Conservation (phyloP, 306 rosid genomes). For the Quercus mongolica region DNA sequence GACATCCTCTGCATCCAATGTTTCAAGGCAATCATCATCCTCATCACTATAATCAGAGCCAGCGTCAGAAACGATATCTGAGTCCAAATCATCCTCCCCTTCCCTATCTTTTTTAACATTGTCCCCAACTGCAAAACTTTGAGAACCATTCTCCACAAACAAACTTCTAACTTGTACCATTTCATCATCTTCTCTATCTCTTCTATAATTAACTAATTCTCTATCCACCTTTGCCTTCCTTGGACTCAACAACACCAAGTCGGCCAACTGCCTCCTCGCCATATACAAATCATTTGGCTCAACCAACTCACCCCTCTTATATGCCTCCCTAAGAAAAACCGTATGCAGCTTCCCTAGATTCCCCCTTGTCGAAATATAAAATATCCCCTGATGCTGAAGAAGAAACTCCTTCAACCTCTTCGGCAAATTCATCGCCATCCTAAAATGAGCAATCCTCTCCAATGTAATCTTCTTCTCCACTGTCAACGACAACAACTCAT, state of each 20-base stretch:
- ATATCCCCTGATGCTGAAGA: conserved; percentile 90
- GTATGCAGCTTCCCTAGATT: conserved; percentile 90
- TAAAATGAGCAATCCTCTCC: conserved; percentile 89
- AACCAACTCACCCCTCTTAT: conserved; percentile 65
- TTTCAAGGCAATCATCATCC: conserved; percentile 32
- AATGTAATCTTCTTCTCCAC: conserved; percentile 86
- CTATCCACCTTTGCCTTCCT: conserved; percentile 63
- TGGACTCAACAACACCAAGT: conserved; percentile 70
- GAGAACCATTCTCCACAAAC: conserved; percentile 36
- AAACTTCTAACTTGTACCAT: conserved; percentile 36
- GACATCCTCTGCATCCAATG: conserved; percentile 24
- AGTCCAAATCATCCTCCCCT: conserved; percentile 30
- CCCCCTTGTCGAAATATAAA: conserved; percentile 81
- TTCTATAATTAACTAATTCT: conserved; percentile 61
- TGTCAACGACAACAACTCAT: conserved; percentile 65
- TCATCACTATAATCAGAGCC: conserved; percentile 42
- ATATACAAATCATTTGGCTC: conserved; percentile 81
- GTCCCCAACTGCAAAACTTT: conserved; percentile 27
- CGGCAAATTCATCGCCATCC: conserved; percentile 67
- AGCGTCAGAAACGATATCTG: conserved; percentile 34
- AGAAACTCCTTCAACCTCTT: conserved; percentile 86
- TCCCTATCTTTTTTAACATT: conserved; percentile 18
- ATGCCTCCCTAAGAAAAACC: conserved; percentile 79
- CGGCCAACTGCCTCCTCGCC: conserved; percentile 70
- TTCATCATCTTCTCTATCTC: conserved; percentile 58